Evolutionary conservation across 768 basidiomycete genomes (phyloP).

Genomic region (Trametes elegans): DNA sequence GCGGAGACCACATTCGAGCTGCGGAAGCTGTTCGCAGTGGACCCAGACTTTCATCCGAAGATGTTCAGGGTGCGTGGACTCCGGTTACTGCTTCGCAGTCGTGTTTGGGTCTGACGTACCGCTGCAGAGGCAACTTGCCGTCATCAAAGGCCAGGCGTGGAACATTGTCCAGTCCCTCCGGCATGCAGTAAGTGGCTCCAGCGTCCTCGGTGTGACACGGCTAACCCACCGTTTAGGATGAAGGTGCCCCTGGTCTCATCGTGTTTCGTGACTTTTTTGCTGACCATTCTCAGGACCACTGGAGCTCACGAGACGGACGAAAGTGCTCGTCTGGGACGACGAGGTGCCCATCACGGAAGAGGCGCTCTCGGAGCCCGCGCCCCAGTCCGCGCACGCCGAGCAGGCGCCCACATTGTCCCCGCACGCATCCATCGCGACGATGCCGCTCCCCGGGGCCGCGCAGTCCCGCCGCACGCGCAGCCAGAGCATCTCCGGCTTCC

Average conservation of each 20-base stretch:
- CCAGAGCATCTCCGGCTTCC: constrained; percentile 67
- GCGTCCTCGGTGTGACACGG: not conserved
- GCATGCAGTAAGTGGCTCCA: constrained; percentile 54
- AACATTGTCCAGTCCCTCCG: constrained; percentile 84
- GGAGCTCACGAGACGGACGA: constrained; percentile 81
- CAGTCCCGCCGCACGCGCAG: constrained; percentile 53
- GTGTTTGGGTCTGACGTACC: not conserved
- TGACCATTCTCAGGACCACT: constrained; percentile 62
- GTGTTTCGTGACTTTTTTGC: not conserved
- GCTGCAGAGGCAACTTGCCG: constrained; percentile 77
- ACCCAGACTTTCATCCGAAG: constrained; percentile 86
- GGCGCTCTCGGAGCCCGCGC: constrained; percentile 34
- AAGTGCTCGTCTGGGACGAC: constrained; percentile 84
- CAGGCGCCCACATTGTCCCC: constrained; percentile 43
- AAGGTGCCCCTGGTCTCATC: not conserved
- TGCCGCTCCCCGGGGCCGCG: constrained; percentile 56
- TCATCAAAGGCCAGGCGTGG: constrained; percentile 92
- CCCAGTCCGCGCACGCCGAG: constrained; percentile 31
- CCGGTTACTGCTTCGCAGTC: not conserved
- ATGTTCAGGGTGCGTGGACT: constrained; percentile 69
- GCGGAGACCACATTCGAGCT: constrained; percentile 80
- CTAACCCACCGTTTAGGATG: constrained; percentile 9
- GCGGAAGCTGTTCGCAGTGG: constrained; percentile 72
- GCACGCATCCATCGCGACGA: constrained; percentile 56
- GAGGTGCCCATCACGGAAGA: constrained; percentile 74